phyloP scores from a whole-genome alignment of 2,329 filamentous ascomycete genomes.

The Ophiostoma ulmi region DNA sequence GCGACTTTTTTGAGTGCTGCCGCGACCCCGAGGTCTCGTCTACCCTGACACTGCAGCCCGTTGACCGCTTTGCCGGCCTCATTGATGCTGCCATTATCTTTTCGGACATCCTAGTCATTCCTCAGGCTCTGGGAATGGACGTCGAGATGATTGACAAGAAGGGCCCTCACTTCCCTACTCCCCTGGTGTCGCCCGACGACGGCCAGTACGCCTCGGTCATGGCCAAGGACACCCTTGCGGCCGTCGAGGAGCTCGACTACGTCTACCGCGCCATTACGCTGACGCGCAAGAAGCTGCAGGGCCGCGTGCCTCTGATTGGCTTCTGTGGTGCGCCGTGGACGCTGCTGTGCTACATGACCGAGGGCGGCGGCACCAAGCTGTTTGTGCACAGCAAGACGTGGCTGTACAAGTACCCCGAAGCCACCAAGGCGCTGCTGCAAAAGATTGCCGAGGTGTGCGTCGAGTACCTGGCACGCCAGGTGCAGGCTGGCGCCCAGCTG shows the following conservation, averaged over 20 bases:
- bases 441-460: constrained; percentile 95
- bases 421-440: constrained; percentile 72
- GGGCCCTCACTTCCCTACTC: constrained; percentile 87
- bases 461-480: constrained; percentile 87
- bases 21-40: constrained; percentile 88
- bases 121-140: constrained; percentile 96
- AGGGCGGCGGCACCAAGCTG: constrained; percentile 91
- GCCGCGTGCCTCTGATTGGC: constrained; percentile 86
- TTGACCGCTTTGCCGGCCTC: constrained; percentile 84
- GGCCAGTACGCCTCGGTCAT: constrained; percentile 77
- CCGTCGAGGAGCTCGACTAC: constrained; percentile 76
- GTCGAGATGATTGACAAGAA: constrained; percentile 98
- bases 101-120: constrained; percentile 95
- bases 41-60: constrained; percentile 86
- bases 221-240: constrained; percentile 68
- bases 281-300: constrained; percentile 80
- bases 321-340: constrained; percentile 98
- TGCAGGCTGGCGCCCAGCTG: constrained; percentile 87
- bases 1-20: constrained; percentile 98
- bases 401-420: constrained; percentile 84
- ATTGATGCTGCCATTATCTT: constrained; percentile 98
- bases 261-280: constrained; percentile 94
- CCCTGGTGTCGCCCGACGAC: constrained; percentile 72
- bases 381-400: constrained; percentile 94
- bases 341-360: constrained; percentile 96